phyloP scores from a whole-genome alignment of 192 early-diverging fungal species.

The Podila verticillata region DNA sequence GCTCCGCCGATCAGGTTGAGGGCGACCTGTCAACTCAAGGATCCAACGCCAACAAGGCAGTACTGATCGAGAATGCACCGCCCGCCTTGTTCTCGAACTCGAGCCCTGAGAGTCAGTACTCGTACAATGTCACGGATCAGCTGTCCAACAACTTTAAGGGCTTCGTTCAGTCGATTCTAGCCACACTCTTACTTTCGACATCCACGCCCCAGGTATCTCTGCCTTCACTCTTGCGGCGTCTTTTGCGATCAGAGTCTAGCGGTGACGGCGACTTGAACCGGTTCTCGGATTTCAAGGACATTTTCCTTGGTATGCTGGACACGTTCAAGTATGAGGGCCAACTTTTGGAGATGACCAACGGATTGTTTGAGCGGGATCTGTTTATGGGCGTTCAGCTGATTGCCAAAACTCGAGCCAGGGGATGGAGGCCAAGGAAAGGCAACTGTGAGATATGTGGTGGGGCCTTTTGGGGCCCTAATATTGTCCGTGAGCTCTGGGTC shows the following conservation, averaged over 20 bases:
- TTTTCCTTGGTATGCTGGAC: conserved; percentile 70
- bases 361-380: conserved; percentile 67
- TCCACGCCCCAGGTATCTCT: conserved; percentile 67
- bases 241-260: conserved; percentile 60
- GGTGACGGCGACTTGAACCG: conserved; percentile 34
- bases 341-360: conserved; percentile 68
- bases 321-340: conserved; percentile 74
- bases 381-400: conserved; percentile 62
- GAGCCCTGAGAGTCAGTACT: conserved; percentile 22
- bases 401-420: conserved; percentile 59
- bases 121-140: conserved; percentile 50
- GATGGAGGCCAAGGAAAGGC: conserved; percentile 64
- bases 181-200: conserved; percentile 64
- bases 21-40: background rate
- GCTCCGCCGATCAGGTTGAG: background rate
- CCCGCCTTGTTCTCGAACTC: conserved; percentile 40
- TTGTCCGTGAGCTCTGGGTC: conserved; percentile 55
- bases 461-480: conserved; percentile 58
- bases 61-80: conserved; percentile 35
- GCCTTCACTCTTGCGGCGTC: conserved; percentile 61
- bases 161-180: conserved; percentile 66
- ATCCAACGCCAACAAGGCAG: background rate
- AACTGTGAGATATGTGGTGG: conserved; percentile 64
- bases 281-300: conserved; percentile 66
- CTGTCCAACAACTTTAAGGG: conserved; percentile 64